phyloP scores from a whole-genome alignment of 2,329 filamentous ascomycete genomes.

The Bretziella fagacearum region DNA sequence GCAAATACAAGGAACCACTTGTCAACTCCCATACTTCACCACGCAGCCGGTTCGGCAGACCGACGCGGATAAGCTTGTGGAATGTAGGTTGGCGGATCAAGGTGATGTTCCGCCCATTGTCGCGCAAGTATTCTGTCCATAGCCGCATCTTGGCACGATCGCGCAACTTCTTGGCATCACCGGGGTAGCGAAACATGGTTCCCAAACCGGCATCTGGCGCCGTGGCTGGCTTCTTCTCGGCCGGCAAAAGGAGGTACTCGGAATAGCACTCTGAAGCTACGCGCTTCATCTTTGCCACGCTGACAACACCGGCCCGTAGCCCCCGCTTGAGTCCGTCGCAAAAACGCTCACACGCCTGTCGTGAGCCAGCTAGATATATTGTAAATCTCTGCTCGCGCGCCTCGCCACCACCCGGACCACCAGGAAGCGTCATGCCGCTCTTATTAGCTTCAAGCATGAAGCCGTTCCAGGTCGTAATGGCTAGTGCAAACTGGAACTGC shows the following conservation, averaged over 20 bases:
- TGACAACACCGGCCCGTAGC: conserved; percentile 69
- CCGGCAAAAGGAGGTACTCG: conserved; percentile 55
- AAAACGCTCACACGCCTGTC: conserved; percentile 82
- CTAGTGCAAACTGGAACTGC: conserved; percentile 80
- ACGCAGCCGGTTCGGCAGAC: conserved; percentile 77
- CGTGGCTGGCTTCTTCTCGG: conserved; percentile 28
- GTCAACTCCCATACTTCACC: conserved; percentile 95
- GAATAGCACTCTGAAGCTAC: conserved; percentile 81
- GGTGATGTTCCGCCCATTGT: conserved; percentile 86
- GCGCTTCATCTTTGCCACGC: conserved; percentile 66
- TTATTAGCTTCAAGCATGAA: conserved; percentile 40
- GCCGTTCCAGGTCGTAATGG: conserved; percentile 89
- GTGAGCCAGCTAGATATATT: conserved; percentile 74
- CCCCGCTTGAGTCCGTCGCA: conserved; percentile 91
- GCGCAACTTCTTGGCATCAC: conserved; percentile 81
- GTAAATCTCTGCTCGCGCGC: conserved; percentile 66
- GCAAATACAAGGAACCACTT: conserved; percentile 76
- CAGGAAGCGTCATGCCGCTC: conserved; percentile 8
- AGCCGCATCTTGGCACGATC: conserved; percentile 94
- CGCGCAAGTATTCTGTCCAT: conserved; percentile 90
- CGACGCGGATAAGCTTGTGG: conserved; percentile 91
- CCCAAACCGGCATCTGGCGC: conserved; percentile 82
- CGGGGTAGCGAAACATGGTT: conserved; percentile 84
- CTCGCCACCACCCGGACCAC: conserved; percentile 16
- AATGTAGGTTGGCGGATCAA: conserved; percentile 91